These are phyloP conservation scores for Septoria linicola DNA, from an alignment of 2,329 filamentous ascomycete species.

Conservation along the genomic window DNA sequence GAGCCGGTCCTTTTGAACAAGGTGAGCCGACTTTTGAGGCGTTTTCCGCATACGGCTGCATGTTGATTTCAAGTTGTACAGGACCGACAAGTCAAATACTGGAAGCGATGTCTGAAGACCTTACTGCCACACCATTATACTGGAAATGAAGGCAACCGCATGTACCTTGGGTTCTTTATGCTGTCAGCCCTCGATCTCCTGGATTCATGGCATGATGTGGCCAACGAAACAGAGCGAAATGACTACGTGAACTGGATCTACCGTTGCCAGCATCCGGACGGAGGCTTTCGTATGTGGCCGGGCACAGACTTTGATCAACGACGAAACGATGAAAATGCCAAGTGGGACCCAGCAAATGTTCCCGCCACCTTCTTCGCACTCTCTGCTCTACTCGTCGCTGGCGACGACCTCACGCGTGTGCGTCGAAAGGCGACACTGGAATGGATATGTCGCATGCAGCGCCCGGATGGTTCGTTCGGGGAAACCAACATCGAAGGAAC, in stretches of 20 bases:
- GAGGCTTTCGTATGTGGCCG: slow-evolving; percentile 86
- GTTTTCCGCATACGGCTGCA: neutral
- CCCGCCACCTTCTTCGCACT: slow-evolving; percentile 89
- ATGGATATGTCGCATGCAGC: slow-evolving; percentile 77
- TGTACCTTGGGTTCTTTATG: slow-evolving; percentile 87
- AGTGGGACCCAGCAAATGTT: slow-evolving; percentile 75
- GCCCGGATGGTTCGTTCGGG: slow-evolving; percentile 84
- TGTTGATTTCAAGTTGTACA: slow-evolving; percentile 16
- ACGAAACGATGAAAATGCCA: slow-evolving; percentile 52
- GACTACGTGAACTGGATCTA: slow-evolving; percentile 75
- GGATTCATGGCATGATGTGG: slow-evolving; percentile 57
- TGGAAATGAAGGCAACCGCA: slow-evolving; percentile 82
- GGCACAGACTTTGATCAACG: slow-evolving; percentile 58
- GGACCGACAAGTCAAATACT: slow-evolving; percentile 76
- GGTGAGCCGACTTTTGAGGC: slow-evolving; percentile 11
- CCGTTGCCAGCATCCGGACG: slow-evolving; percentile 76
- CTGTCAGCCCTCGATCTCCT: slow-evolving; percentile 82
- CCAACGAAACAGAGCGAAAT: slow-evolving; percentile 54
- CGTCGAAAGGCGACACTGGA: slow-evolving; percentile 64
- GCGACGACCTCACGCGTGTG: slow-evolving; percentile 62
- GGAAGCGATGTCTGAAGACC: slow-evolving; percentile 80
- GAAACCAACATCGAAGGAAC: slow-evolving; percentile 65
- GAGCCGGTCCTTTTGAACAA: slow-evolving; percentile 20
- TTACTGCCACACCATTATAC: slow-evolving; percentile 82
- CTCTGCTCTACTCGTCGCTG: slow-evolving; percentile 66